These are phyloP conservation scores for Jatropha podagrica DNA, from an alignment of 441 rosid genomes.

Conservation along the genomic window DNA sequence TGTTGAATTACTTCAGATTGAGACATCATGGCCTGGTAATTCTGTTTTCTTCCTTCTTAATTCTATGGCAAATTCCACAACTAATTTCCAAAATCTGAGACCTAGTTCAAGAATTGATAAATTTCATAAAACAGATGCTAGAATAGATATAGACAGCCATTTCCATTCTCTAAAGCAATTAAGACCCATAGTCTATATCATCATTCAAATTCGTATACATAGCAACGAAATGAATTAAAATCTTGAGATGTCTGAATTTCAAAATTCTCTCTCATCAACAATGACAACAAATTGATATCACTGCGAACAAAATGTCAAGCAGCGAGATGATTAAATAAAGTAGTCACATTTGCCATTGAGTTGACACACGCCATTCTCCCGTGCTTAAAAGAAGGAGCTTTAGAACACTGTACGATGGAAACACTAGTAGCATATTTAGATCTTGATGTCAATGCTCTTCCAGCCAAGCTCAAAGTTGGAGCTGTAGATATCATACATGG, in stretches of 20 bases:
- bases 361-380: constrained; percentile 48
- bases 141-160: neutral
- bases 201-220: neutral
- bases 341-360: constrained; percentile 50
- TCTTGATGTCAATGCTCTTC: constrained; percentile 42
- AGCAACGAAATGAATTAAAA: neutral
- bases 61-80: neutral
- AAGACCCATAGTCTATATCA: neutral
- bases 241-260: neutral
- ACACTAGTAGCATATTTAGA: constrained; percentile 45
- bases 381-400: constrained; percentile 34
- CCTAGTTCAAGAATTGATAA: neutral
- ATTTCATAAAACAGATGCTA: neutral
- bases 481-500: constrained; percentile 21
- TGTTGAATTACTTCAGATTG: neutral
- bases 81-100: neutral
- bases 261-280: neutral
- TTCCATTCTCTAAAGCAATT: neutral
- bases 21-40: neutral
- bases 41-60: neutral
- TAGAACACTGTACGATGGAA: constrained; percentile 37
- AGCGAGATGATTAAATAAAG: constrained; percentile 1
- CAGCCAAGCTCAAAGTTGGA: constrained; percentile 27
- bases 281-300: neutral
- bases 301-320: neutral